These are phyloP conservation scores for Salix purpurea DNA, from an alignment of 345 rosid genomes.

Conservation along the genomic window DNA sequence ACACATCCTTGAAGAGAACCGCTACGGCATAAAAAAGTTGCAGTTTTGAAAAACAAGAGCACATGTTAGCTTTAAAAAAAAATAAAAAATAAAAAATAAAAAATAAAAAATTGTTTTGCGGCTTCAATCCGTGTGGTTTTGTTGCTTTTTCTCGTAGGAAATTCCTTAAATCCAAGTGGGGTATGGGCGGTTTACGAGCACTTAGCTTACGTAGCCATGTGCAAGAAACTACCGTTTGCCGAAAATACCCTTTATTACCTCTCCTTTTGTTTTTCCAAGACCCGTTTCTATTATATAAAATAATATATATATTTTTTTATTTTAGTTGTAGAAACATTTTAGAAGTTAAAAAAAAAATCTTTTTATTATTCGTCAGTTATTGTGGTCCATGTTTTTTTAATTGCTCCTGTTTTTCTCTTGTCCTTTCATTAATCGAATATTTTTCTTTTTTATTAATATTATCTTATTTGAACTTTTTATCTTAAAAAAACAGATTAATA, in stretches of 20 bases:
- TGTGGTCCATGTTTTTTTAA: too few species aligned
- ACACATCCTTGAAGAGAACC: constrained; percentile 14
- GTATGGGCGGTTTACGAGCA: background rate
- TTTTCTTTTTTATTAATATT: too few species aligned
- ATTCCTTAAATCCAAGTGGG: constrained; percentile 10
- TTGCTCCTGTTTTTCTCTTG: too few species aligned
- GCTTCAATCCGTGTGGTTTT: constrained; percentile 1
- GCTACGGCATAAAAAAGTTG: constrained; percentile 6
- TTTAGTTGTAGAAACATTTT: too few species aligned
- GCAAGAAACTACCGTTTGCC: constrained; percentile 9
- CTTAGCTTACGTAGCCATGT: background rate
- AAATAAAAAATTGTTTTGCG: background rate
- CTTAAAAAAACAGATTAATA: too few species aligned
- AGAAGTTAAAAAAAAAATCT: too few species aligned
- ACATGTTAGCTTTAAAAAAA: background rate
- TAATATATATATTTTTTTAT: too few species aligned
- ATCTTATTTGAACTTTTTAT: too few species aligned
- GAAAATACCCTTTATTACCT: constrained; percentile 4
- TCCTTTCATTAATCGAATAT: too few species aligned
- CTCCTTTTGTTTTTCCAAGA: too few species aligned
- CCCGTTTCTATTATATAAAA: too few species aligned
- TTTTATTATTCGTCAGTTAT: too few species aligned
- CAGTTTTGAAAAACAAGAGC: constrained; percentile 19
- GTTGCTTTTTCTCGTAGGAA: constrained; percentile 6
- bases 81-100: background rate